These are phyloP conservation scores for Teunomyces aglyptinius DNA, from an alignment of 805 yeast genomes.

Conservation along the genomic window DNA sequence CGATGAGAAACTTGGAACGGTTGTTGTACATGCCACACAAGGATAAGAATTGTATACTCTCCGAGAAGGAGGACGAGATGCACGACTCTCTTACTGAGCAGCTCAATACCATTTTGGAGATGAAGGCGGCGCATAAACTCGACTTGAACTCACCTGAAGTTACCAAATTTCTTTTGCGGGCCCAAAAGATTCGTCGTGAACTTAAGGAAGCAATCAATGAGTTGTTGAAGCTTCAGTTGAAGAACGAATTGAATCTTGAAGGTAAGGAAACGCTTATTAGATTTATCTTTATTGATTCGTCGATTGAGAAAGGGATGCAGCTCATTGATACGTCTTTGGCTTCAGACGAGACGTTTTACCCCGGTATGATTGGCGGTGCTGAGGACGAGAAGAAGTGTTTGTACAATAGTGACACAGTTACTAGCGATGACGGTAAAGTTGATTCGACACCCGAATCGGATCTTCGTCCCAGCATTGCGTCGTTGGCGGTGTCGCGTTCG, in stretches of 20 bases:
- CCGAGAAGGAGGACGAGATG: conserved; percentile 8
- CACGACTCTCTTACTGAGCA: conserved; percentile 38
- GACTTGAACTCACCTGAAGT: conserved; percentile 35
- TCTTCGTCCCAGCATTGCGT: conserved; percentile 10
- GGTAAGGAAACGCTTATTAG: conserved; percentile 77
- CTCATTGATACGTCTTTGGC: conserved; percentile 37
- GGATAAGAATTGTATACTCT: background rate
- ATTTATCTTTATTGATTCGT: conserved; percentile 65
- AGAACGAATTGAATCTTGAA: conserved; percentile 54
- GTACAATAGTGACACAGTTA: conserved; percentile 5
- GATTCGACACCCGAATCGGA: background rate
- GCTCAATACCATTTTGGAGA: conserved; percentile 28
- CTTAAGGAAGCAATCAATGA: conserved; percentile 41
- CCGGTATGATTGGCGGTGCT: conserved; percentile 10
- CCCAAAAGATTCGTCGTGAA: conserved; percentile 28
- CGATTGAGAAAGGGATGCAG: conserved; percentile 56
- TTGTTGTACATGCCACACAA: conserved; percentile 38
- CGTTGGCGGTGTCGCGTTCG: conserved; percentile 15
- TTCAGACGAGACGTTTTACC: background rate
- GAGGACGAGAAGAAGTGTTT: conserved; percentile 23
- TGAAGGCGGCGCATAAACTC: conserved; percentile 30
- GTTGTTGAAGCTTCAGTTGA: conserved; percentile 55
- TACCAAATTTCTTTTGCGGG: conserved; percentile 23
- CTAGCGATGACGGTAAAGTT: conserved; percentile 4
- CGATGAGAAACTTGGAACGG: conserved; percentile 79